phyloP scores from a whole-genome alignment of 495 filamentous ascomycete genomes.

The Penicillium desertorum region DNA sequence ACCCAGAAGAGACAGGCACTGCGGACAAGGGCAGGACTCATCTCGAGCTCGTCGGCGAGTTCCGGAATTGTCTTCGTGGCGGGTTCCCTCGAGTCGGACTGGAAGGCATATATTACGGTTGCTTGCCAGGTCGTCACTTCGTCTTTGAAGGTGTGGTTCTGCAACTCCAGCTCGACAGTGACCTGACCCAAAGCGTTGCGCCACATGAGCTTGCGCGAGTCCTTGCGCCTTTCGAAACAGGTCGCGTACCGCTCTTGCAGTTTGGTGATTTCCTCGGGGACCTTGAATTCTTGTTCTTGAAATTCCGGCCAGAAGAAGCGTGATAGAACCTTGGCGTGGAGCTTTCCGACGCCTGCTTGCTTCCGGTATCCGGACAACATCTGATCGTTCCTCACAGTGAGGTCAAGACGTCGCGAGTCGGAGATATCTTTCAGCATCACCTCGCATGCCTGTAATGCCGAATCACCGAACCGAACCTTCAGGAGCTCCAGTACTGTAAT shows the following conservation, averaged over 20 bases:
- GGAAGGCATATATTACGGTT: conserved; percentile 84
- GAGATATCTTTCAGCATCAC: conserved; percentile 97
- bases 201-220: conserved; percentile 84
- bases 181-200: conserved; percentile 78
- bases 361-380: conserved; percentile 23
- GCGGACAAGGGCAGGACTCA: conserved; percentile 73
- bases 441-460: conserved; percentile 82
- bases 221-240: conserved; percentile 78
- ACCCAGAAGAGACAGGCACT: conserved; percentile 86
- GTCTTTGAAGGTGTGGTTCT: conserved; percentile 71
- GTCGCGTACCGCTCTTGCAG: conserved; percentile 68
- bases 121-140: conserved; percentile 87
- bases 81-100: conserved; percentile 40
- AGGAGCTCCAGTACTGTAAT: conserved; percentile 79
- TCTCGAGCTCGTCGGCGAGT: conserved; percentile 64
- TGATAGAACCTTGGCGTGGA: conserved; percentile 84
- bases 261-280: conserved; percentile 62
- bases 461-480: conserved; percentile 85
- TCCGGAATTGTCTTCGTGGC: conserved; percentile 57
- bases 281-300: conserved; percentile 69
- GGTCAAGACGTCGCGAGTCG: conserved; percentile 74
- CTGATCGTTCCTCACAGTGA: conserved; percentile 55
- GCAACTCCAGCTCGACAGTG: conserved; percentile 75
- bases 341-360: conserved; percentile 32
- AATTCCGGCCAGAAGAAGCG: conserved; percentile 93